Conservation (phyloP, 495 filamentous ascomycete species). For the Xylaria acuta region DNA sequence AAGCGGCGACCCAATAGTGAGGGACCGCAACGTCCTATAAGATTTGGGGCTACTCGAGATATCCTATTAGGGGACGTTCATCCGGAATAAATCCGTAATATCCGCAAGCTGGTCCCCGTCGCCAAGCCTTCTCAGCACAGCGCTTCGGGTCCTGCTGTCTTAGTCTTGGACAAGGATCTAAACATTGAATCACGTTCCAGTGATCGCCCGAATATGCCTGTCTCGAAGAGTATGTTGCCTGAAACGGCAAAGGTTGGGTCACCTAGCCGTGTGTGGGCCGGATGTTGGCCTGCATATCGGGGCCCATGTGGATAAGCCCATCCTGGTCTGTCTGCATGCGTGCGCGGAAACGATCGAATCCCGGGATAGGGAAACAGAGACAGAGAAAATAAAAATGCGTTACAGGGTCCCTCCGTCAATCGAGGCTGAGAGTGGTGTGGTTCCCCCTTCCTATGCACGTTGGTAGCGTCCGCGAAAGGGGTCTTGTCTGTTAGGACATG, state of each 20-base stretch:
- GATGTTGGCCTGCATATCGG: slow-evolving; percentile 43
- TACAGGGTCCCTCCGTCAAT: slow-evolving; percentile 26
- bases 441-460: slow-evolving; percentile 32
- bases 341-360: slow-evolving; percentile 40
- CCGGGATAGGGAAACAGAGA: slow-evolving; percentile 25
- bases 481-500: slow-evolving; percentile 15
- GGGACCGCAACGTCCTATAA: neutral
- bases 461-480: slow-evolving; percentile 18
- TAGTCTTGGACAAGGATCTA: slow-evolving; percentile 37
- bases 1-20: neutral
- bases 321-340: slow-evolving; percentile 42
- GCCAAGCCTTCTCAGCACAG: slow-evolving; percentile 21
- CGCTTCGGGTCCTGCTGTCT: slow-evolving; percentile 23
- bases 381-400: slow-evolving; percentile 5
- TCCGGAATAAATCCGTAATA: slow-evolving; percentile 20
- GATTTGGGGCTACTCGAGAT: slow-evolving; percentile 1
- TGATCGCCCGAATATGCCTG: slow-evolving; percentile 45
- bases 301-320: slow-evolving; percentile 39
- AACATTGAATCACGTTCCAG: slow-evolving; percentile 45
- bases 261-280: slow-evolving; percentile 43
- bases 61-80: slow-evolving; percentile 17
- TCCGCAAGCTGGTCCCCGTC: slow-evolving; percentile 13
- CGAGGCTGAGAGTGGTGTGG: slow-evolving; percentile 41
- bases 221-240: slow-evolving; percentile 42
- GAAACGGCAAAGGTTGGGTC: slow-evolving; percentile 32